These are phyloP conservation scores for Arthrinium puccinioides DNA, from an alignment of 2,329 filamentous ascomycete genomes.

Conservation along the genomic window DNA sequence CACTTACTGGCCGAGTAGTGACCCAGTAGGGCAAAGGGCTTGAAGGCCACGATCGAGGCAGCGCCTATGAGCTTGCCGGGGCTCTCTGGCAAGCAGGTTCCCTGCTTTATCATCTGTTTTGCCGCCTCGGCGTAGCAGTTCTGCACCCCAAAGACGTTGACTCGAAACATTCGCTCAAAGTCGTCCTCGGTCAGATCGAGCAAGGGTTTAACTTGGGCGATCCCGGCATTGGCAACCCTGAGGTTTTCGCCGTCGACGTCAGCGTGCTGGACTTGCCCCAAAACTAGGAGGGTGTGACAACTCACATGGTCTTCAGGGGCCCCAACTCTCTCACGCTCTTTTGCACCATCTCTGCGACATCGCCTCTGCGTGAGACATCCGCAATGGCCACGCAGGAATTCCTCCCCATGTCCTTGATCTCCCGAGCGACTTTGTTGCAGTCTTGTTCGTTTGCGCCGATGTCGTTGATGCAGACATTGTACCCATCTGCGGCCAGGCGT, in stretches of 20 bases:
- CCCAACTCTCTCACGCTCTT: conserved; percentile 45
- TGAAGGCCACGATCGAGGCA: conserved; percentile 51
- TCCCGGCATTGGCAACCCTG: conserved; percentile 56
- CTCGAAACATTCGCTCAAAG: conserved; percentile 50
- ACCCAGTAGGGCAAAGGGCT: conserved; percentile 48
- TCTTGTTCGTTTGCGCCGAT: conserved; percentile 42
- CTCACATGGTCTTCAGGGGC: conserved; percentile 32
- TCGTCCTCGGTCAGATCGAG: conserved; percentile 52
- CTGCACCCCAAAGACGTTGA: conserved; percentile 60
- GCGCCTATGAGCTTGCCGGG: conserved; percentile 43
- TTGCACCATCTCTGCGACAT: conserved; percentile 45
- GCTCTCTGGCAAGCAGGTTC: conserved; percentile 27
- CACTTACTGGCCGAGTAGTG: conserved; percentile 61
- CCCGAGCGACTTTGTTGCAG: conserved; percentile 43
- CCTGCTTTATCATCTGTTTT: conserved; percentile 57
- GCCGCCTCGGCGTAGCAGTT: conserved; percentile 59
- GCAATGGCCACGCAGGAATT: conserved; percentile 48
- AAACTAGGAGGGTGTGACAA: neutral
- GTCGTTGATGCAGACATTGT: conserved; percentile 60
- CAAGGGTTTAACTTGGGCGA: conserved; percentile 47
- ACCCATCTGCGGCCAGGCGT: conserved; percentile 57
- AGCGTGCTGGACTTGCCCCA: too few relatives aligned
- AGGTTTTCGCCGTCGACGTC: conserved; percentile 17
- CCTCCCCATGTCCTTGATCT: conserved; percentile 44
- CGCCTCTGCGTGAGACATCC: conserved; percentile 49